phyloP scores from a whole-genome alignment of 805 yeast genomes.

The Blastobotrys muscicola region DNA sequence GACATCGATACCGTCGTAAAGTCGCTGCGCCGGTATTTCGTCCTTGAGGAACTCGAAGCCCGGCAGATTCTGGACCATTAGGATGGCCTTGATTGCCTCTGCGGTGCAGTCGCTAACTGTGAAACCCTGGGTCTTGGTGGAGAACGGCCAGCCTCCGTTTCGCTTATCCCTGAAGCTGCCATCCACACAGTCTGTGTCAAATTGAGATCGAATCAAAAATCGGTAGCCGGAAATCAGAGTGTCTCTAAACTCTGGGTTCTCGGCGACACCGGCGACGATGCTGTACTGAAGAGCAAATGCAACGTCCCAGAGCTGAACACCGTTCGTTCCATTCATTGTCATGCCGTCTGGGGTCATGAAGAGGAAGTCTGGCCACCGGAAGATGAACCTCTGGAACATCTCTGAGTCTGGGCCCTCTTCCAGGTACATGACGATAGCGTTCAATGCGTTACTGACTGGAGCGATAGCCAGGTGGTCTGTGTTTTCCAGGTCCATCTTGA shows the following conservation, averaged over 20 bases:
- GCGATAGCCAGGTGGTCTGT: conserved; percentile 83
- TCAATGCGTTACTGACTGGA: conserved; percentile 85
- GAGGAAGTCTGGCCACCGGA: conserved; percentile 62
- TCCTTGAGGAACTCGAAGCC: conserved; percentile 40
- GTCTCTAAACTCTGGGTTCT: conserved; percentile 52
- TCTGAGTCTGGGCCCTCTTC: conserved; percentile 65
- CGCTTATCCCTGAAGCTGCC: conserved; percentile 79
- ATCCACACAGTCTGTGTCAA: conserved; percentile 63
- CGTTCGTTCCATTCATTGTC: conserved; percentile 94
- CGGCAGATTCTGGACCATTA: conserved; percentile 74
- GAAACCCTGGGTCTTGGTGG: conserved; percentile 92
- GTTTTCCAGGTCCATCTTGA: conserved; percentile 65
- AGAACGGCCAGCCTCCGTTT: conserved; percentile 91
- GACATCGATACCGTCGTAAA: conserved; percentile 67
- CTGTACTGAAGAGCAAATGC: conserved; percentile 84
- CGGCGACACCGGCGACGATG: conserved; percentile 70
- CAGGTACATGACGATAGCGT: conserved; percentile 56
- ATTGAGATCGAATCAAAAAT: conserved; percentile 75
- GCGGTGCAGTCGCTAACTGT: conserved; percentile 97
- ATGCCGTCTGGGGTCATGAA: conserved; percentile 87
- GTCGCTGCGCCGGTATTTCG: conserved; percentile 44
- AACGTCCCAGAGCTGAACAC: conserved; percentile 95
- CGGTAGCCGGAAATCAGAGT: conserved; percentile 56
- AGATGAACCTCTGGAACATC: conserved; percentile 44
- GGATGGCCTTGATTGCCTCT: conserved; percentile 84